Conservation (phyloP, 768 basidiomycete genomes). For the Rhodocollybia butyracea region DNA sequence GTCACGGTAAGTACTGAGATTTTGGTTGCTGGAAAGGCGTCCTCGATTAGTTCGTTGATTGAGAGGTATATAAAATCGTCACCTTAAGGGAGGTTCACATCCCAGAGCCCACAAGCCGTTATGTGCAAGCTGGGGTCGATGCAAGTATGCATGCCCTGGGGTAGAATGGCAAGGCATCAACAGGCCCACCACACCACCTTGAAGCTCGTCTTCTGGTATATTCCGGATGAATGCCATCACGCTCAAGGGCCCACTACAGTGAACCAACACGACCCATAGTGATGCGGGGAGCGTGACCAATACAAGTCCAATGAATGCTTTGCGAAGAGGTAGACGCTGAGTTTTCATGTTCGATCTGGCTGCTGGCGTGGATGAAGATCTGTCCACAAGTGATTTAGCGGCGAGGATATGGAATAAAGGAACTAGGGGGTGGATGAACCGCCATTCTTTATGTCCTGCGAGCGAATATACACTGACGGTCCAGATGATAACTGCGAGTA, state of each 20-base stretch:
- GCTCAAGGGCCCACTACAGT: slow-evolving; percentile 75
- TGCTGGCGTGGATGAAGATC: slow-evolving; percentile 20
- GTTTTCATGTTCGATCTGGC: slow-evolving; percentile 5
- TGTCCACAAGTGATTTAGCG: slow-evolving; percentile 62
- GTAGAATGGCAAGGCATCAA: slow-evolving; percentile 98
- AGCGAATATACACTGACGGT: slow-evolving; percentile 69
- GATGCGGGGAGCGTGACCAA: slow-evolving; percentile 56
- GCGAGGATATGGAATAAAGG: slow-evolving; percentile 82
- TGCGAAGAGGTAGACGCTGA: slow-evolving; percentile 28
- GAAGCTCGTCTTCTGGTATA: slow-evolving; percentile 46
- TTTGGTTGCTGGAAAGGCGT: slow-evolving; percentile 38
- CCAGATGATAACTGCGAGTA: slow-evolving; percentile 57
- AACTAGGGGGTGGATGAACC: slow-evolving; percentile 90
- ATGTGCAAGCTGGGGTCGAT: slow-evolving; percentile 58
- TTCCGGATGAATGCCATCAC: slow-evolving; percentile 67
- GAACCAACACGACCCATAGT: slow-evolving; percentile 70
- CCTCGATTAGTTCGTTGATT: slow-evolving; percentile 9
- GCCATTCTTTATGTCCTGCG: slow-evolving; percentile 95
- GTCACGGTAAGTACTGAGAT: slow-evolving; percentile 61
- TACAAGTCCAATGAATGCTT: slow-evolving; percentile 37
- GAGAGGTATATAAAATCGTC: slow-evolving; percentile 15
- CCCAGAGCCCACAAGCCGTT: slow-evolving; percentile 79
- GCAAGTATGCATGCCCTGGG: slow-evolving; percentile 87
- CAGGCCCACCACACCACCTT: slow-evolving; percentile 57
- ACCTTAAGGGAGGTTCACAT: slow-evolving; percentile 92